These are phyloP conservation scores for Hydrangea macrophylla DNA, from an alignment of 148 eudicot species.

Conservation along the genomic window DNA sequence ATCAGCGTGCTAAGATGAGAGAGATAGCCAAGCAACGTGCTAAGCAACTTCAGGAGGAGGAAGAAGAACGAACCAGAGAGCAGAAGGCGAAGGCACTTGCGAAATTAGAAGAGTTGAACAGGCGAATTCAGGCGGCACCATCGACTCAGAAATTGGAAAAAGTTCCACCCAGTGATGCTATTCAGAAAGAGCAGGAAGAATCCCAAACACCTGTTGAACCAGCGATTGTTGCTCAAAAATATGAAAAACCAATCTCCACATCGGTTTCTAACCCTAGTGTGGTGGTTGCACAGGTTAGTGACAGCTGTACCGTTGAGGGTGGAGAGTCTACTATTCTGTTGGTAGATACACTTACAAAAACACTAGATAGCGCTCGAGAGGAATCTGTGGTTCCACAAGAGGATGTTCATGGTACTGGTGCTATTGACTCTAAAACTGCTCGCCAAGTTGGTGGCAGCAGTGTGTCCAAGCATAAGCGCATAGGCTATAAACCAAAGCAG, in stretches of 20 bases:
- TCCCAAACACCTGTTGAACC: slow-evolving; percentile 29
- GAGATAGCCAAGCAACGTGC: slow-evolving; percentile 89
- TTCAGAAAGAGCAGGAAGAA: slow-evolving; percentile 36
- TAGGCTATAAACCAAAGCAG: slow-evolving; percentile 56
- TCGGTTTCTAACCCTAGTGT: slow-evolving; percentile 14
- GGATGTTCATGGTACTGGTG: slow-evolving; percentile 28
- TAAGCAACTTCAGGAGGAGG: slow-evolving; percentile 76
- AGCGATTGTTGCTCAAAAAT: slow-evolving; percentile 22
- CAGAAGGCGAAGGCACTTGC: slow-evolving; percentile 95
- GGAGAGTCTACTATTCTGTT: slow-evolving; percentile 29
- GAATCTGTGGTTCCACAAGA: slow-evolving; percentile 28
- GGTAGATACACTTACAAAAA: slow-evolving; percentile 15
- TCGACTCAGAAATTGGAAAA: slow-evolving; percentile 38
- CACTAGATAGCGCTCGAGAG: slow-evolving; percentile 13
- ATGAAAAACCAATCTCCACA: slow-evolving; percentile 25
- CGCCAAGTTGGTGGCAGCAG: slow-evolving; percentile 34
- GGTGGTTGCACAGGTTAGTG: slow-evolving; percentile 19
- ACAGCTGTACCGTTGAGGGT: slow-evolving; percentile 18
- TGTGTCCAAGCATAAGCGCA: slow-evolving; percentile 43
- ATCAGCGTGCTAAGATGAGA: slow-evolving; percentile 75
- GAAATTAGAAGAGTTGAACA: slow-evolving; percentile 84
- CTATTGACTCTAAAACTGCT: slow-evolving; percentile 25
- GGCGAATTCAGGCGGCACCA: slow-evolving; percentile 57
- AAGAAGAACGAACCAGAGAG: slow-evolving; percentile 82
- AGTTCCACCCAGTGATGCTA: slow-evolving; percentile 23